These are phyloP conservation scores for Phytophthora vignae DNA, from an alignment of 352 stramenopile genomes.

Conservation along the genomic window DNA sequence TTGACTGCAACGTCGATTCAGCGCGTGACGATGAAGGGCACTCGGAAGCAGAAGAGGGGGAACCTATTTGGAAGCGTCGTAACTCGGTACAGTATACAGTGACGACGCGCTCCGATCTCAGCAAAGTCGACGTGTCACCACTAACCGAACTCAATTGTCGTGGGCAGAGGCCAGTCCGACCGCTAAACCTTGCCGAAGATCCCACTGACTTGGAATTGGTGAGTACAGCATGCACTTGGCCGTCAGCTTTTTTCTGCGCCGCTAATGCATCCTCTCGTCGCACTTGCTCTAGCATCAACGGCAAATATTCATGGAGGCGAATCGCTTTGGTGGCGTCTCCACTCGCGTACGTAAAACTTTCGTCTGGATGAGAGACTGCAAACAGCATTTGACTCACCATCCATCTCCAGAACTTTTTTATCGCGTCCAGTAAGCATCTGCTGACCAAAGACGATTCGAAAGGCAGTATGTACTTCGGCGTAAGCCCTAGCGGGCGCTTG, in stretches of 20 bases:
- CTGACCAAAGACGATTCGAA: constrained; percentile 36
- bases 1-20: constrained; percentile 76
- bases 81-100: constrained; percentile 37
- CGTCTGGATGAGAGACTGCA: not conserved
- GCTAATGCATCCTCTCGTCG: not conserved
- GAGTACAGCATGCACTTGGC: not conserved
- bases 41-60: constrained; percentile 21
- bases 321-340: constrained; percentile 57
- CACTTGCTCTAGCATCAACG: constrained; percentile 52
- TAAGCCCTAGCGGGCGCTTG: constrained; percentile 29
- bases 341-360: constrained; percentile 41
- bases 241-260: not conserved
- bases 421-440: constrained; percentile 52
- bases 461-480: constrained; percentile 45
- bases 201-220: constrained; percentile 67
- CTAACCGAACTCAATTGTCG: not conserved
- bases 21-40: constrained; percentile 47
- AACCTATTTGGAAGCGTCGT: constrained; percentile 58
- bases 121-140: not conserved
- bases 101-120: not conserved
- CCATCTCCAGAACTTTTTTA: constrained; percentile 51
- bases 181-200: constrained; percentile 54
- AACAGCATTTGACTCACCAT: not conserved
- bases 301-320: constrained; percentile 71
- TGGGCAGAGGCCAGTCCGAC: constrained; percentile 47